A percentile compares a stretch with the other conserved stretches of the same genome.
Conservation (phyloP, 768 basidiomycete species). For the Hericium alpestre region DNA sequence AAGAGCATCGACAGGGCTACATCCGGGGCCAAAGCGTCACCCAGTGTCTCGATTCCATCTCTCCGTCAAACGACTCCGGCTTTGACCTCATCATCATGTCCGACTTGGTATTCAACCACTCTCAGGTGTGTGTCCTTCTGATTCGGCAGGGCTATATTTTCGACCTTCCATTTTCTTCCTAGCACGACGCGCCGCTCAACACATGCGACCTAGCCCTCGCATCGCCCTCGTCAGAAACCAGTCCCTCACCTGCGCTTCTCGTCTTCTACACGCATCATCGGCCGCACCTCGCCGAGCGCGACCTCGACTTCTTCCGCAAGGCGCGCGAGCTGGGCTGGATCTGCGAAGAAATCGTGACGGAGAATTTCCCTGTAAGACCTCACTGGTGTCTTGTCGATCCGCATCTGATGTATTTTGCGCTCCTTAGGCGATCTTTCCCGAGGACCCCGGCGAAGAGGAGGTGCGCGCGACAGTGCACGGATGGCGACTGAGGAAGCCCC, state of each 20-base stretch:
- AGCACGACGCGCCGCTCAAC: conserved; percentile 75
- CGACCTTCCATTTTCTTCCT: neutral
- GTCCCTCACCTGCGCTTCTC: conserved; percentile 37
- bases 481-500: conserved; percentile 39
- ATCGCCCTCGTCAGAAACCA: conserved; percentile 1
- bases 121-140: conserved; percentile 56
- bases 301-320: conserved; percentile 71
- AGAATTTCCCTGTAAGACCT: conserved; percentile 47
- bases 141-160: conserved; percentile 3
- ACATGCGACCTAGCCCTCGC: conserved; percentile 47
- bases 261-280: conserved; percentile 88
- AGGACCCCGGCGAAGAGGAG: conserved; percentile 71
- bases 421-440: conserved; percentile 76
- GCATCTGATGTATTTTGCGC: neutral
- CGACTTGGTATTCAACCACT: conserved; percentile 92
- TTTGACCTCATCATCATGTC: conserved; percentile 85
- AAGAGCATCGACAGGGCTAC: conserved; percentile 44
- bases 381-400: neutral
- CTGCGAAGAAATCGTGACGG: conserved; percentile 58
- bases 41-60: conserved; percentile 29
- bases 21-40: conserved; percentile 63
- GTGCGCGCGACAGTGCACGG: conserved; percentile 80
- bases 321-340: conserved; percentile 57
- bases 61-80: conserved; percentile 7
- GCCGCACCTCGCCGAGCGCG: conserved; percentile 71